Evolutionary conservation across 208 protist species (phyloP).

Genomic region (Sergeia podlipaevii): DNA sequence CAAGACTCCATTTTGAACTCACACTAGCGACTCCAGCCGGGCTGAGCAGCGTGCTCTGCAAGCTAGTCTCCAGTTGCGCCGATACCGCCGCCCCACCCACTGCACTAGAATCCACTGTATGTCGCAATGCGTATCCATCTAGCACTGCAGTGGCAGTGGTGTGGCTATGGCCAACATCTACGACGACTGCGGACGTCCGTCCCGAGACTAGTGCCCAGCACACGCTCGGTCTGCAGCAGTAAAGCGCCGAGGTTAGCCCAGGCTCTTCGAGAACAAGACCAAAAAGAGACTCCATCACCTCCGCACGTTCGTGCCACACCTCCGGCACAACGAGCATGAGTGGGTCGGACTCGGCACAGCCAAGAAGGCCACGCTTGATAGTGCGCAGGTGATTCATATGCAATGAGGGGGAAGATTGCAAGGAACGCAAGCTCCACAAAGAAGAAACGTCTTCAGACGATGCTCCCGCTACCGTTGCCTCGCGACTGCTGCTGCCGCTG

Average conservation of each 20-base stretch:
- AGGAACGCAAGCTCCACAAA: slow-evolving; percentile 54
- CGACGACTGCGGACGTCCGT: slow-evolving; percentile 57
- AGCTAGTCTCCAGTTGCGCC: slow-evolving; percentile 21
- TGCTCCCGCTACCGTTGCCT: not conserved
- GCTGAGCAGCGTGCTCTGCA: slow-evolving; percentile 6
- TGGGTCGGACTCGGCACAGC: slow-evolving; percentile 44
- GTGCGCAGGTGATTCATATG: slow-evolving; percentile 49
- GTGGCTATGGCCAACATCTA: slow-evolving; percentile 78
- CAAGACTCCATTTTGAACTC: slow-evolving; percentile 1
- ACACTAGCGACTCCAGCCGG: not conserved
- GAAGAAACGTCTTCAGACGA: slow-evolving; percentile 11
- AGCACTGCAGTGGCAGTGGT: slow-evolving; percentile 68
- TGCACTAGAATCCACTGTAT: slow-evolving; percentile 36
- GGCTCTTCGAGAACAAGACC: slow-evolving; percentile 51
- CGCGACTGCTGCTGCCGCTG: slow-evolving; percentile 6
- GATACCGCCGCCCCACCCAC: slow-evolving; percentile 59
- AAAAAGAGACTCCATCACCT: slow-evolving; percentile 55
- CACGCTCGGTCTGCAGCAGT: slow-evolving; percentile 75
- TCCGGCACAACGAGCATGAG: slow-evolving; percentile 80
- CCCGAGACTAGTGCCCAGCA: slow-evolving; percentile 65
- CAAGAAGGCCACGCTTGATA: slow-evolving; percentile 41
- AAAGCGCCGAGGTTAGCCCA: slow-evolving; percentile 46
- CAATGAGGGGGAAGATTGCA: slow-evolving; percentile 28
- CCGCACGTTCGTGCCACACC: slow-evolving; percentile 59
- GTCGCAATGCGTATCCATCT: slow-evolving; percentile 76